These are phyloP conservation scores for Coemansia sp. DNA, from an alignment of 192 early-diverging fungal species.

Conservation along the genomic window DNA sequence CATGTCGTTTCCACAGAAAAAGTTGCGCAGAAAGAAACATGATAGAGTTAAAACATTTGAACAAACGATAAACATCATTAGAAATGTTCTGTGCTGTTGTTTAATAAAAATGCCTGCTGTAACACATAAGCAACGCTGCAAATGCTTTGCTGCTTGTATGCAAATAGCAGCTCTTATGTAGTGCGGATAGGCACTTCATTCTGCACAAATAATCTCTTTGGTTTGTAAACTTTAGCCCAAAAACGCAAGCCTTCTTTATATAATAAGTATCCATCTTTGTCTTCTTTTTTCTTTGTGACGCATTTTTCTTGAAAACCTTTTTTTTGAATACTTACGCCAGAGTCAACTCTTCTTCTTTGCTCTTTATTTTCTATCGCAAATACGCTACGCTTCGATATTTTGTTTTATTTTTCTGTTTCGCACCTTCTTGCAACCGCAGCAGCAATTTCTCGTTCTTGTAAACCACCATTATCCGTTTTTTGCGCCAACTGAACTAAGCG, in stretches of 20 bases:
- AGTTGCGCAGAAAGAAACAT: no score
- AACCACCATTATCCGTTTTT: background rate
- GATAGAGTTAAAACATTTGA: no score
- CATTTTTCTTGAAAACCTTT: background rate
- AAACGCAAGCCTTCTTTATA: background rate
- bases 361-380: background rate
- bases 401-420: constrained; percentile 1
- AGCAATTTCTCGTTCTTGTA: background rate
- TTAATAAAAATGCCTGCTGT: no score
- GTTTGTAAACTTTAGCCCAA: background rate
- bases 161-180: no score
- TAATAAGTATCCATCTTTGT: background rate
- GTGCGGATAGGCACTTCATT: no score
- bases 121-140: no score
- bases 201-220: no score
- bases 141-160: no score
- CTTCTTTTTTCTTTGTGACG: constrained; percentile 5
- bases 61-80: no score
- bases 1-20: no score
- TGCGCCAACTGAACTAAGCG: background rate
- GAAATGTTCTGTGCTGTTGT: no score
- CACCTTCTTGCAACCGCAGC: constrained; percentile 5
- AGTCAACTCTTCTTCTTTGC: background rate
- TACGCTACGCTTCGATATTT: background rate
- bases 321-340: background rate